Percentiles rank a stretch among this genome's conserved stretches.
These are phyloP conservation scores for Ilex paraguariensis DNA, from an alignment of 305 asterid species.

Conservation along the genomic window DNA sequence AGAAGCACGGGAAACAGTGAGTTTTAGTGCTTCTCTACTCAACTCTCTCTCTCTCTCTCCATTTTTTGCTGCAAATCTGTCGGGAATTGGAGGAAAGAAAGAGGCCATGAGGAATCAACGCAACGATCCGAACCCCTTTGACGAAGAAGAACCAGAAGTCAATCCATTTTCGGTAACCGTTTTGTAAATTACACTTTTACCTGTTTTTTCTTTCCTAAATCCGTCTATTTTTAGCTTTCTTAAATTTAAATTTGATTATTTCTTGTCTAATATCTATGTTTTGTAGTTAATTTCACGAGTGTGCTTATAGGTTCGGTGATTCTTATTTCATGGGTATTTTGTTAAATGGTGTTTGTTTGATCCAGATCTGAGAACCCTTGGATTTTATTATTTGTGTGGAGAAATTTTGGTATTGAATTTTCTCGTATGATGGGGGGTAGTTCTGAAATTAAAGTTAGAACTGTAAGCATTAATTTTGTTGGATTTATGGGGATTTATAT, in stretches of 20 bases:
- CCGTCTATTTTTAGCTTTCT: constrained; percentile 33
- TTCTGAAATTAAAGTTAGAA: too few relatives aligned
- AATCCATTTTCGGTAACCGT: constrained; percentile 82
- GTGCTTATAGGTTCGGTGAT: too few relatives aligned
- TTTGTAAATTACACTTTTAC: neutral
- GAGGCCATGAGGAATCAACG: constrained; percentile 54
- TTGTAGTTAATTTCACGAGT: too few relatives aligned
- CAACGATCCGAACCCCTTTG: constrained; percentile 89
- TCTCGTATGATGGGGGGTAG: too few relatives aligned
- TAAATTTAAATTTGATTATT: too few relatives aligned
- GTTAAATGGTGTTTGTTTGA: too few relatives aligned
- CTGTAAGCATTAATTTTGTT: neutral
- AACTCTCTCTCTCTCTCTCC: neutral
- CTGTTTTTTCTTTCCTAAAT: constrained; percentile 25
- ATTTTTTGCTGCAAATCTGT: constrained; percentile 14
- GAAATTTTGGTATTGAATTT: too few relatives aligned
- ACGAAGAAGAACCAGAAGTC: constrained; percentile 90
- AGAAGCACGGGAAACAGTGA: too few relatives aligned
- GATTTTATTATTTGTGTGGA: too few relatives aligned
- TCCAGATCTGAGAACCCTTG: too few relatives aligned
- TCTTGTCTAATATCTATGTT: neutral
- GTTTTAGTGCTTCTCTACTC: too few relatives aligned
- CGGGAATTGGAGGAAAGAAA: neutral
- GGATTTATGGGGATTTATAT: neutral
- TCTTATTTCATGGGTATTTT: too few relatives aligned